Evolutionary conservation across 495 filamentous ascomycete genomes (phyloP).

Genomic region (Trichoderma reesei): DNA sequence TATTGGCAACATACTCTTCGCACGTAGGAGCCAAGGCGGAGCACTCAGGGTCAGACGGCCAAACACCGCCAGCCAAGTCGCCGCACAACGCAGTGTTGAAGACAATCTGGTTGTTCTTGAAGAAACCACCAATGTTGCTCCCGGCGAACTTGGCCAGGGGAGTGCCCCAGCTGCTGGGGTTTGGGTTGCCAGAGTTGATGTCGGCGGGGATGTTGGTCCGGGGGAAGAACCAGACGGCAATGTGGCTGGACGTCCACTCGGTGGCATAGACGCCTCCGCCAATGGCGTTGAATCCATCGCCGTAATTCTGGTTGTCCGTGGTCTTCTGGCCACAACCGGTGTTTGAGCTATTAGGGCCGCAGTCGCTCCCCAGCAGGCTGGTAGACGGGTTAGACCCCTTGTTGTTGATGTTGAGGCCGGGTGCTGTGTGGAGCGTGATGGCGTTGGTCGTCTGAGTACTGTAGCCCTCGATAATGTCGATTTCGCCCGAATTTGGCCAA

Average conservation of each 20-base stretch:
- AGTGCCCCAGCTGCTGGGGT: slow-evolving; percentile 53
- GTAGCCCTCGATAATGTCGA: slow-evolving; percentile 88
- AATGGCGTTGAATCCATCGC: slow-evolving; percentile 59
- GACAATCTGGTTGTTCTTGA: slow-evolving; percentile 64
- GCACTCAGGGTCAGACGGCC: slow-evolving; percentile 31
- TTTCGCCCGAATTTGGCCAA: slow-evolving; percentile 77
- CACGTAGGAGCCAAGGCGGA: slow-evolving; percentile 41
- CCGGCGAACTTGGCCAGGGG: slow-evolving; percentile 55
- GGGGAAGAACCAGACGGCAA: slow-evolving; percentile 74
- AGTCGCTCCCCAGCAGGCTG: slow-evolving; percentile 35
- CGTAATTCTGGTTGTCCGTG: slow-evolving; percentile 45
- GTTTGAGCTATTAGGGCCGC: slow-evolving; percentile 42
- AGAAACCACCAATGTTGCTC: slow-evolving; percentile 58
- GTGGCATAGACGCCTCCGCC: slow-evolving; percentile 72
- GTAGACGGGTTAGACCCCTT: slow-evolving; percentile 39
- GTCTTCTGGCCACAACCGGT: slow-evolving; percentile 40
- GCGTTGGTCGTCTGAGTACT: slow-evolving; percentile 54
- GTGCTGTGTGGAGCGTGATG: slow-evolving; percentile 66
- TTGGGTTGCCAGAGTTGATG: slow-evolving; percentile 47
- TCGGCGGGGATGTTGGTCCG: slow-evolving; percentile 46
- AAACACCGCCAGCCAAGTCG: slow-evolving; percentile 70
- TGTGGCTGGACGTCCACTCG: slow-evolving; percentile 56
- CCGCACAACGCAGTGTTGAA: slow-evolving; percentile 86
- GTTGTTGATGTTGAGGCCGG: slow-evolving; percentile 48
- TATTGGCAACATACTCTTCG: slow-evolving; percentile 52